These are phyloP conservation scores for Xylaria sp. DNA, from an alignment of 2,329 filamentous ascomycete genomes.

Conservation along the genomic window DNA sequence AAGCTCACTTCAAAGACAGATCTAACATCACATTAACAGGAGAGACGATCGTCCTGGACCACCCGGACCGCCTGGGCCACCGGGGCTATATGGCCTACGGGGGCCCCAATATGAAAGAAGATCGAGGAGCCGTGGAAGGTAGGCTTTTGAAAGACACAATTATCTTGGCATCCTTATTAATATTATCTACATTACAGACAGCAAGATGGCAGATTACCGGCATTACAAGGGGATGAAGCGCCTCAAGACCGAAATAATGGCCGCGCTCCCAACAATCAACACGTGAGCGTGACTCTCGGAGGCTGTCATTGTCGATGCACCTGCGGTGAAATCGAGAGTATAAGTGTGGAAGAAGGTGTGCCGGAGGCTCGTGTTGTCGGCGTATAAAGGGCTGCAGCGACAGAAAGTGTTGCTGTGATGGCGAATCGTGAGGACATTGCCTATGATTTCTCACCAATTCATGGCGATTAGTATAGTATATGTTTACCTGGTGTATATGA, in stretches of 20 bases:
- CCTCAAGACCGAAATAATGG: neutral
- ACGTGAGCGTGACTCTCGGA: neutral
- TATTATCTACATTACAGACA: neutral
- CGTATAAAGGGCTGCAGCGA: neutral
- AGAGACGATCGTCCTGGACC: conserved; percentile 12
- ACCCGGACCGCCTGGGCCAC: neutral
- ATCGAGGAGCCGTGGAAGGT: conserved; percentile 10
- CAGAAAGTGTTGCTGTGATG: conserved; percentile 5
- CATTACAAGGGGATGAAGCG: conserved; percentile 10
- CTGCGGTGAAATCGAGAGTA: neutral
- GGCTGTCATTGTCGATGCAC: conserved; percentile 6
- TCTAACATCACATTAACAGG: neutral
- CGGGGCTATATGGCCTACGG: neutral
- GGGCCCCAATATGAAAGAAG: conserved; percentile 14
- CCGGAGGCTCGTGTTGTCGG: neutral
- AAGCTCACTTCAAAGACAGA: neutral
- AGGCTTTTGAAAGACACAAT: neutral
- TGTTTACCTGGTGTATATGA: no score
- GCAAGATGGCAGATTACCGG: conserved; percentile 11
- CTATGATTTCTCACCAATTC: no score
- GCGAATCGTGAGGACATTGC: neutral
- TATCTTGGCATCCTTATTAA: neutral
- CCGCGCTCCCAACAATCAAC: neutral
- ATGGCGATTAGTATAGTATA: neutral
- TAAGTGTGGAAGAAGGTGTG: conserved; percentile 1